These are phyloP conservation scores for Aquilaria yunnanensis DNA, from an alignment of 345 rosid genomes.

Conservation along the genomic window DNA sequence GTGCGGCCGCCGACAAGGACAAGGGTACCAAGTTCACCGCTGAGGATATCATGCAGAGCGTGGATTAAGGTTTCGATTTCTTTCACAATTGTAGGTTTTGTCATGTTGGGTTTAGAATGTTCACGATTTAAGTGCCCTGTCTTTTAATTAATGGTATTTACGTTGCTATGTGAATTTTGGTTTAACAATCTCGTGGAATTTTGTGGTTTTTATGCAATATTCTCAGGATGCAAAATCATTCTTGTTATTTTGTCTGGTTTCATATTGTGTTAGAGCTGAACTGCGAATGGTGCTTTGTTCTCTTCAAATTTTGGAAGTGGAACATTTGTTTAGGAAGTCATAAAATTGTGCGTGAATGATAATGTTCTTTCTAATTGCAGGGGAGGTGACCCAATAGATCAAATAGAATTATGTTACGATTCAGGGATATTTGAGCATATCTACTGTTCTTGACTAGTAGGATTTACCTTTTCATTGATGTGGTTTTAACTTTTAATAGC, in stretches of 20 bases:
- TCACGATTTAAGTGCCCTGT: not conserved
- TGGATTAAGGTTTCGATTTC: slow-evolving; percentile 32
- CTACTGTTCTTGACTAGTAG: no score
- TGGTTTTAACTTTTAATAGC: no score
- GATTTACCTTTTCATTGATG: no score
- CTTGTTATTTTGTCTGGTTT: not conserved
- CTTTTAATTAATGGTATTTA: not conserved
- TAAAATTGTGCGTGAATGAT: no score
- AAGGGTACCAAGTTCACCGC: slow-evolving; percentile 75
- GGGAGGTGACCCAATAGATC: no score
- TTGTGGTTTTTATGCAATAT: slow-evolving; percentile 11
- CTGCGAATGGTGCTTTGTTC: no score
- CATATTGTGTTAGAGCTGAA: no score
- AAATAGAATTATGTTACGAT: no score
- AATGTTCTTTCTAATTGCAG: no score
- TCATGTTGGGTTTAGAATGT: not conserved
- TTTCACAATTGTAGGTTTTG: not conserved
- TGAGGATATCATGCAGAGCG: slow-evolving; percentile 76
- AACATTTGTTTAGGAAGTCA: no score
- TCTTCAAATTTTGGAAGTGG: no score
- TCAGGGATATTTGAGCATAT: no score
- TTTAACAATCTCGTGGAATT: not conserved
- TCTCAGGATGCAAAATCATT: not conserved
- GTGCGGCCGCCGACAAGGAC: slow-evolving; percentile 71
- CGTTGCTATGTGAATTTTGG: slow-evolving; percentile 6